These are phyloP conservation scores for Ophiocordyceps camponoti-saundersi DNA, from an alignment of 2,329 filamentous ascomycete species.

Conservation along the genomic window DNA sequence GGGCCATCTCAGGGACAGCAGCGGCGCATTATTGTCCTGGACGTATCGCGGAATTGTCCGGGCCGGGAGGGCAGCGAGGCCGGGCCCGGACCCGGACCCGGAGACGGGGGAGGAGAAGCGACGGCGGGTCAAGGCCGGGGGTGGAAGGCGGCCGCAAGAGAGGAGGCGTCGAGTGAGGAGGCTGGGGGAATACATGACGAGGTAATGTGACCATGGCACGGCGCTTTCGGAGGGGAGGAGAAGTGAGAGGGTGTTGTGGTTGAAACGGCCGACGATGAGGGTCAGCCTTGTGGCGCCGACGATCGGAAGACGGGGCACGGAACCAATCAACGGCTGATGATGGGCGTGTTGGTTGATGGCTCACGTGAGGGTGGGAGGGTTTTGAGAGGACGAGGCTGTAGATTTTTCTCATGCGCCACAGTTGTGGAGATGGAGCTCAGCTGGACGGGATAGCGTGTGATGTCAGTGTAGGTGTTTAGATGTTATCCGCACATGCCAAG, in stretches of 20 bases:
- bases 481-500: too few relatives aligned
- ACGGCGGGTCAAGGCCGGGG: background rate
- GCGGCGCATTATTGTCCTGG: conserved; percentile 25
- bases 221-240: background rate
- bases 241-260: too few relatives aligned
- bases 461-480: too few relatives aligned
- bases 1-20: conserved; percentile 37
- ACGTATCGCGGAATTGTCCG: conserved; percentile 19
- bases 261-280: background rate
- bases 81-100: conserved; percentile 7
- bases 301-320: background rate
- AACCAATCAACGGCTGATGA: background rate
- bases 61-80: conserved; percentile 15
- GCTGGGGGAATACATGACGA: background rate
- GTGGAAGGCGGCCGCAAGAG: background rate
- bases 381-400: too few relatives aligned
- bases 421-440: too few relatives aligned
- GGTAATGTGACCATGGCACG: background rate
- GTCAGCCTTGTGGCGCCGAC: background rate
- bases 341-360: background rate
- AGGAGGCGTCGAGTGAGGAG: background rate
- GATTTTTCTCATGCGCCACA: too few relatives aligned
- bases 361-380: too few relatives aligned
- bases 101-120: conserved; percentile 1
- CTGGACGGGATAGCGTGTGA: too few relatives aligned